Base-by-base conservation (phyloP, 345 rosid species). In the Salix dunnii region DNA sequence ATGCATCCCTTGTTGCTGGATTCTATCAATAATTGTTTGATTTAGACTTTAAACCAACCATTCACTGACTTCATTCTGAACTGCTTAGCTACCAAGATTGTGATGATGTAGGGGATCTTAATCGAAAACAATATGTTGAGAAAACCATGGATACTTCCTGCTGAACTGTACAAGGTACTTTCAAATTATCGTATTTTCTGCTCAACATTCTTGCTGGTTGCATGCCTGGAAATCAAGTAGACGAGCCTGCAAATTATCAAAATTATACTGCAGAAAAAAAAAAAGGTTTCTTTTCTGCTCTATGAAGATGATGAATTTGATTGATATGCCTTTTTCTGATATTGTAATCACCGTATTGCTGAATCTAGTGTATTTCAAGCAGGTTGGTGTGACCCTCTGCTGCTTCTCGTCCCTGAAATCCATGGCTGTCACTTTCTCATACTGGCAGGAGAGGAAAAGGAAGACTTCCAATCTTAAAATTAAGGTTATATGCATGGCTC, bases 321-420 rank as follows among this genome's bases (percentile, higher is more conserved):
- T 68, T 46, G 14, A 48, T 48, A 6, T 75, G 68, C 9, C 23
- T n/a, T 25, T 11, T 21, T n/a, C 70, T 40, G 16, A 31, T 40
- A 7, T 62, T 43, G 70, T 40, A 23, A 18, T 27, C 33, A 46
- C 8, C 7, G 6, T 12, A 71, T 68, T 53, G 60, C 82, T 75
- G 69, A 84, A 78, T 78, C 64, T 2, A 43, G 63, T 33, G n/a
- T 35, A 42, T 13, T 40, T 81, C 25, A 58, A 71, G 28, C 86
- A 95, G 99, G 97, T 93, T 2, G 96, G 99, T 33, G 91, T 95
- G 58, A 95, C 97, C 63, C 97, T 90, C 81, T 91, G 91, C 82
- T 95, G 91, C 82, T 95, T 95, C 86, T 95, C 97, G 3, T 88
- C 79, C 79, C 93, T 93, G 46, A 95, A 93, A 84, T 96, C 99